Evolutionary conservation across 768 basidiomycete species (phyloP), one percentile per base, ranked within the genome.

Genomic region (Suillus alpinus): DNA sequence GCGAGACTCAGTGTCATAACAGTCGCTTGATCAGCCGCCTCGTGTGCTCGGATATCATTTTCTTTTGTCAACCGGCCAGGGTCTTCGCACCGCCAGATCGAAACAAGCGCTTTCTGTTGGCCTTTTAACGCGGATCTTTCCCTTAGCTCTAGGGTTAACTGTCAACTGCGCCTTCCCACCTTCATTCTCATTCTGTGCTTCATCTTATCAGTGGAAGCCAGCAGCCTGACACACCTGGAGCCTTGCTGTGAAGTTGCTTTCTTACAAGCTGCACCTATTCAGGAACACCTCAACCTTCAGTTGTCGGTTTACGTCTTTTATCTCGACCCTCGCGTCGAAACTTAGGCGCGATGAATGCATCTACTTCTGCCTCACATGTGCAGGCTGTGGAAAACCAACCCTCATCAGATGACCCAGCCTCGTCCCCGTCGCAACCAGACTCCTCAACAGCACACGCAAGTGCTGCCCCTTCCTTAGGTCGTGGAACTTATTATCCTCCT

Each of bases 381-480:
- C 43, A 41, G 9, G 23, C 53, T 26, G 39, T 39, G 53, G 53
- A 55, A 26, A 55, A 26, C 9, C 62, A n/a, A 36, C 47, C n/a
- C 20, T 57, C 65, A 2, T 44, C 60, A 23, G 58, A 62, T 39
- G 62, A 49, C 20, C n/a, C 63, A 4, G n/a, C 57, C 9, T 6
- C 57, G 9, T 63, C 61, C 6, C 71, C 68, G 1, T 73, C 73
- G 12, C 44, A 67, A 20, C 66, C 71, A 31, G 73, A 75, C 57
- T 56, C 41, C 31, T 70, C 69, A 43, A 73, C 73, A 0, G 69
- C 71, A 0, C 68, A 73, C 31, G 73, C 70, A 46, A 59, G 61
- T 52, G 23, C 69, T 4, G 58, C 66, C 16, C 16, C 56, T 9
- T 41, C 67, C 2, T 58, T 56, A n/a, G 63, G 63, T 32, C 52